phyloP scores from a whole-genome alignment of 148 eudicot genomes.

The Agrostemma githago region DNA sequence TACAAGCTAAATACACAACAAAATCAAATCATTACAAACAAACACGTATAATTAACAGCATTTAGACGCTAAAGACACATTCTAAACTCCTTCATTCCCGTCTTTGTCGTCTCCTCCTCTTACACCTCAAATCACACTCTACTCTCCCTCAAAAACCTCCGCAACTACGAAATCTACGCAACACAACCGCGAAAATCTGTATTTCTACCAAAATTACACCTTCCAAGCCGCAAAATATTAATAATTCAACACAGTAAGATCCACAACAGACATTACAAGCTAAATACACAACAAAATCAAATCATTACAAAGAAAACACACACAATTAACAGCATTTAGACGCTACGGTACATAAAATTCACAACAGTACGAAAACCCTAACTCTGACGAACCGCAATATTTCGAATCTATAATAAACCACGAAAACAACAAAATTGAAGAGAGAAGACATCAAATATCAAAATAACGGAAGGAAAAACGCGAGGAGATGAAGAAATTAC shows the following conservation, averaged over 20 bases:
- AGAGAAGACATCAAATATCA: background rate
- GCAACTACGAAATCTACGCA: background rate
- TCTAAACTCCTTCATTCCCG: slow-evolving; percentile 33
- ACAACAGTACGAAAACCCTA: slow-evolving; percentile 41
- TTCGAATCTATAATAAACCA: background rate
- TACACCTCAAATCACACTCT: background rate
- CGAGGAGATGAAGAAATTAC: slow-evolving; percentile 27
- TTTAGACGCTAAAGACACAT: background rate
- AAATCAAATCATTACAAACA: background rate
- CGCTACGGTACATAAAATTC: slow-evolving; percentile 6
- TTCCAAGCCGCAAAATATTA: background rate
- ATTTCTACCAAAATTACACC: background rate
- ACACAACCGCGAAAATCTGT: background rate
- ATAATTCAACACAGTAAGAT: slow-evolving; percentile 9
- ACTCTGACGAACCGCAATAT: slow-evolving; percentile 14
- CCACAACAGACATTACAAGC: slow-evolving; percentile 5
- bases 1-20: slow-evolving; percentile 8
- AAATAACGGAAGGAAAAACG: slow-evolving; percentile 3
- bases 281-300: slow-evolving; percentile 6
- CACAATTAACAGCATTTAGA: background rate
- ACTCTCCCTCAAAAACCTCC: background rate
- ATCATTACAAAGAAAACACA: background rate
- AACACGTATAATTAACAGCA: slow-evolving; percentile 6
- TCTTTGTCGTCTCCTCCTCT: slow-evolving; percentile 27
- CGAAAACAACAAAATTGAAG: slow-evolving; percentile 2